Base-by-base conservation (phyloP, 2,329 filamentous ascomycete genomes). In the Venturia effusa region DNA sequence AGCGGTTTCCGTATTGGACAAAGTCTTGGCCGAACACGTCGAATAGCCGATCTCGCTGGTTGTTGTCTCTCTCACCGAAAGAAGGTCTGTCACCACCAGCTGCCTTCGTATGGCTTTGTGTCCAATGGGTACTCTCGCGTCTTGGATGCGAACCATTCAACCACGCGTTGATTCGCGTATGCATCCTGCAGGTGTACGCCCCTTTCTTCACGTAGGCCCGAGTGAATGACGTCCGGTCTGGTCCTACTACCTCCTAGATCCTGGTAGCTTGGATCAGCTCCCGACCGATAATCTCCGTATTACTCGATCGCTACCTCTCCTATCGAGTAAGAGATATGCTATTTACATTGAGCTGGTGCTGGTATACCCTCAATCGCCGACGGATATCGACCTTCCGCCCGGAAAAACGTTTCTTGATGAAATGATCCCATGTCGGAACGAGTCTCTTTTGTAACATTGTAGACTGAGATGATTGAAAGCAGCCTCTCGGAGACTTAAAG, bases 311-410 rank as follows among this genome's bases (percentile, higher is more conserved):
- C 27, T 34, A 57, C 51, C 51, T 10, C 27, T 61, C 22, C 34
- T 19, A 61, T 61, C 59, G 59, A 61, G 59, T 61, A 61, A 61
- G 34, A 61, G 34, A 41, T 41, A 32, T 15, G 2, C 22, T 4
- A 8, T n/a, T 11, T n/a, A 55, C 27, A 6, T 55, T 55, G 27
- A 55, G 27, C 51, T 30, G 27, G 27, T 34, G 27, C 27, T n/a
- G 27, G 13, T 1, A n/a, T n/a, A n/a, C n/a, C n/a, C 0, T 19
- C 51, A 54, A 55, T 17, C 34, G 27, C 51, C 51, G 27, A 55
- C 51, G 51, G 51, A 55, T 34, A 34, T 15, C 13, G 10, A 32
- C 34, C 51, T 55, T 55, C 51, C 51, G 51, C 24, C 51, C 51
- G 27, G 34, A 34, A 6, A 13, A 34, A n/a, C 19, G 32, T 19